Evolutionary conservation across 306 rosid genomes (phyloP), one percentile per base, ranked within the genome.

Genomic region (Trifolium repens): DNA sequence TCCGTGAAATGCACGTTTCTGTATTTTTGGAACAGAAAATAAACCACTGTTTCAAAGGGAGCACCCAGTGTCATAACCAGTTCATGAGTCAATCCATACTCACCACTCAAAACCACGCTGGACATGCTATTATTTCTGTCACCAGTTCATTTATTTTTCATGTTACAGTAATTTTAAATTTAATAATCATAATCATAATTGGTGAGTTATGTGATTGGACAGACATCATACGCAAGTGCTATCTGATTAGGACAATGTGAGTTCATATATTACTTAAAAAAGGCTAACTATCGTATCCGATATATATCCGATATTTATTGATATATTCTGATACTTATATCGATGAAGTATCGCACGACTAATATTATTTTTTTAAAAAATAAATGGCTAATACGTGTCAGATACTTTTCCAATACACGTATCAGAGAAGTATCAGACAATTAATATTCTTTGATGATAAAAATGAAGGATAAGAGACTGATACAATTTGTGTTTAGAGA

Each of bases 1-100:
- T 15, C 71, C 77, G 57, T 74, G 80, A 30, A 9, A 6, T 64
- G 46, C 70, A 80, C 71, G 67, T 40, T 71, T 63, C 46, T 81
- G 67, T 43, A 22, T 71, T 43, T 64, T 43, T 64, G 58, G 49
- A 63, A 42, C 77, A 75, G 47, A 44, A 43, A 53, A 35, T 69
- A 43, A 52, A 43, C 49, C 68, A 67, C 59, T 52, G 68, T 17
- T 17, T 49, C 22, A n/a, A 37, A 4, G 15, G 69, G n/a, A 27
- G 19, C 19, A 30, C n/a, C 15, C 10, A 52, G 9, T 11, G 3
- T 58, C 35, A 9, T 12, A 5, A 13, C 17, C 43, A 60, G 40
- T 59, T 59, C 65, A 54, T 17, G 34, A 19, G 2, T 53, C 6
- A 5, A 49, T 53, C 6, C 12, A n/a, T 14, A 4, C 5, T 11